These are phyloP conservation scores for Pinus taeda DNA, from an alignment of 75 land plant species.

Conservation along the genomic window DNA sequence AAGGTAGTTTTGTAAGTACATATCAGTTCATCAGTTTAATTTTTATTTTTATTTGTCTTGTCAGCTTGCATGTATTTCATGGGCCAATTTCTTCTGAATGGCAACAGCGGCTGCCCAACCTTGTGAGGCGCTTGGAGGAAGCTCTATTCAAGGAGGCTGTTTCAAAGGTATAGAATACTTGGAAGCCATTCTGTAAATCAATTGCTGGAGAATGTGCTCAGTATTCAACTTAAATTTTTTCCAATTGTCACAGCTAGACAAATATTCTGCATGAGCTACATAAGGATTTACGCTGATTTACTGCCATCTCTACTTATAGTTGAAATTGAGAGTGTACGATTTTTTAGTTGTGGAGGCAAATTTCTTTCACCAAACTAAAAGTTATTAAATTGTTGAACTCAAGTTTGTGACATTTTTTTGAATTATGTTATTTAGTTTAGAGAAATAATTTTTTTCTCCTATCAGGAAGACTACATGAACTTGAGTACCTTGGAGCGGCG, in stretches of 20 bases:
- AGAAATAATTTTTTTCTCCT: background rate
- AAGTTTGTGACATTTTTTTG: background rate
- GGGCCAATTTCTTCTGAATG: slow-evolving; percentile 39
- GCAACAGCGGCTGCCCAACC: slow-evolving; percentile 46
- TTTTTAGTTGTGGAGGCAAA: background rate
- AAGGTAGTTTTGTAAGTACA: too few species aligned
- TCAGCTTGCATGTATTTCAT: slow-evolving; percentile 36
- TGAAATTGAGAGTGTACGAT: background rate
- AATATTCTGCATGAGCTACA: background rate
- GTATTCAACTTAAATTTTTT: background rate
- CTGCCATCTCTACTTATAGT: background rate
- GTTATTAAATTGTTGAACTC: background rate
- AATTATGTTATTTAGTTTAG: background rate
- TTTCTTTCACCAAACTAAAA: background rate
- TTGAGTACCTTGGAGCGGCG: slow-evolving; percentile 63
- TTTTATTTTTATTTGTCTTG: background rate
- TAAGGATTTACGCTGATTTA: background rate
- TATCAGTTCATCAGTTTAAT: background rate
- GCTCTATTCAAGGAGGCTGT: slow-evolving; percentile 47
- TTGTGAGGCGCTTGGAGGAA: slow-evolving; percentile 75
- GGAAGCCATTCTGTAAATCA: background rate
- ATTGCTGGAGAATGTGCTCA: background rate
- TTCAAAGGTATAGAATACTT: slow-evolving; percentile 46
- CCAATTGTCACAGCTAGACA: background rate
- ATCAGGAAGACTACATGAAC: slow-evolving; percentile 79